Conservation (phyloP, 2,329 filamentous ascomycete species). For the Epichloe elymi region DNA sequence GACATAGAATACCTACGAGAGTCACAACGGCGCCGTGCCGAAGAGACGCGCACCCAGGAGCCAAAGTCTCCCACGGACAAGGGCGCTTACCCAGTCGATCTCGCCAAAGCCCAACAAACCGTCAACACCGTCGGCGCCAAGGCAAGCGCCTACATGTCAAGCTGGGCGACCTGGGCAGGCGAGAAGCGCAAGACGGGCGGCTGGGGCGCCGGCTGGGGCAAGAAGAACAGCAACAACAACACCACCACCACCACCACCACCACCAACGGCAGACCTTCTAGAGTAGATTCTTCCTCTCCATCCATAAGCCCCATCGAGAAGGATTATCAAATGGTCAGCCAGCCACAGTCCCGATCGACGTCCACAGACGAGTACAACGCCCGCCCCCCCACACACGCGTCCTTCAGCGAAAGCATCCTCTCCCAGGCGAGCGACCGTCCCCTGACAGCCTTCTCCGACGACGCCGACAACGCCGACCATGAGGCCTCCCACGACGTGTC, state of each 20-base stretch:
- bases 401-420: conserved; percentile 9
- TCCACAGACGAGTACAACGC: conserved; percentile 16
- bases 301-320: conserved; percentile 22
- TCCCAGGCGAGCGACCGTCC: conserved; percentile 3
- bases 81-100: conserved; percentile 12
- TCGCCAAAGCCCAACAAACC: conserved; percentile 31
- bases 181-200: conserved; percentile 57
- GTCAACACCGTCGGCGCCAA: conserved; percentile 38
- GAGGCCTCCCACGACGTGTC: background rate
- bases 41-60: conserved; percentile 22
- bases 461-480: background rate
- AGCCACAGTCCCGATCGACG: conserved; percentile 15
- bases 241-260: background rate
- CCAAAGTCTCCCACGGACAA: conserved; percentile 5
- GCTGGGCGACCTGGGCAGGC: conserved; percentile 57
- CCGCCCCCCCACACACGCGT: conserved; percentile 23
- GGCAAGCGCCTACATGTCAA: conserved; percentile 52
- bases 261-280: conserved; percentile 16
- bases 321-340: conserved; percentile 23
- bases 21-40: conserved; percentile 27
- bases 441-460: background rate
- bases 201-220: conserved; percentile 29
- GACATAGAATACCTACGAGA: conserved; percentile 61
- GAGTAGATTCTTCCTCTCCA: conserved; percentile 19
- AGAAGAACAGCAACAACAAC: conserved; percentile 9